Evolutionary conservation across 2,329 filamentous ascomycete species (phyloP).

Genomic region (Fusarium cyanostomum): DNA sequence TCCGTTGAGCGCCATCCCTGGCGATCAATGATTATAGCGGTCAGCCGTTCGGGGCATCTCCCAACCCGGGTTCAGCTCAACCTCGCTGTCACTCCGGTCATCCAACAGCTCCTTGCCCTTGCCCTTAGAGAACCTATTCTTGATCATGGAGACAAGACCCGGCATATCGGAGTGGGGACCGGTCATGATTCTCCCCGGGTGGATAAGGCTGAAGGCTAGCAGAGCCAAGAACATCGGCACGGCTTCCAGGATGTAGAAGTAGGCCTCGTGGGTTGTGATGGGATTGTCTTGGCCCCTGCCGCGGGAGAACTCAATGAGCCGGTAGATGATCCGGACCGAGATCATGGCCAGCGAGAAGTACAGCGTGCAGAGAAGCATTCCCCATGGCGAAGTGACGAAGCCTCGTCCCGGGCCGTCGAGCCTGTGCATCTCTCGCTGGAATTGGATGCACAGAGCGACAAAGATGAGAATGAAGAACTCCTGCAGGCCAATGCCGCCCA

Average conservation of each 20-base stretch:
- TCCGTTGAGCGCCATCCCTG: not conserved
- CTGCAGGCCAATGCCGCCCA: slow-evolving; percentile 63
- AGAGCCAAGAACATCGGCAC: slow-evolving; percentile 56
- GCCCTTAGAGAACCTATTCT: not conserved
- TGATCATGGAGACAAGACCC: slow-evolving; percentile 13
- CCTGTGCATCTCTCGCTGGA: slow-evolving; percentile 23
- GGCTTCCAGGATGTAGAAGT: slow-evolving; percentile 58
- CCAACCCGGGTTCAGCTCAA: slow-evolving; percentile 17
- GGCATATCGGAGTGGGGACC: slow-evolving; percentile 35
- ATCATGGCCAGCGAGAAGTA: slow-evolving; percentile 52
- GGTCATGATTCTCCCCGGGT: slow-evolving; percentile 49
- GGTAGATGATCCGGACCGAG: slow-evolving; percentile 62
- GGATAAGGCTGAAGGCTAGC: slow-evolving; percentile 51
- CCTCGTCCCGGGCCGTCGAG: not conserved
- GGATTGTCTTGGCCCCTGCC: slow-evolving; percentile 46
- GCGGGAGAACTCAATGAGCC: slow-evolving; percentile 60
- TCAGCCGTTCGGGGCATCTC: not conserved
- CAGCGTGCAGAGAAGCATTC: slow-evolving; percentile 40
- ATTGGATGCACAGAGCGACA: slow-evolving; percentile 45
- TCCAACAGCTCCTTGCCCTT: slow-evolving; percentile 27
- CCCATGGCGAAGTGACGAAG: slow-evolving; percentile 11
- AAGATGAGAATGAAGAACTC: slow-evolving; percentile 61
- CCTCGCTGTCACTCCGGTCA: slow-evolving; percentile 25
- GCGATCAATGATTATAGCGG: not conserved
- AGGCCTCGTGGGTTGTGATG: slow-evolving; percentile 51